Conservation (phyloP, 768 basidiomycete genomes). For the Filobasidium floriforme region DNA sequence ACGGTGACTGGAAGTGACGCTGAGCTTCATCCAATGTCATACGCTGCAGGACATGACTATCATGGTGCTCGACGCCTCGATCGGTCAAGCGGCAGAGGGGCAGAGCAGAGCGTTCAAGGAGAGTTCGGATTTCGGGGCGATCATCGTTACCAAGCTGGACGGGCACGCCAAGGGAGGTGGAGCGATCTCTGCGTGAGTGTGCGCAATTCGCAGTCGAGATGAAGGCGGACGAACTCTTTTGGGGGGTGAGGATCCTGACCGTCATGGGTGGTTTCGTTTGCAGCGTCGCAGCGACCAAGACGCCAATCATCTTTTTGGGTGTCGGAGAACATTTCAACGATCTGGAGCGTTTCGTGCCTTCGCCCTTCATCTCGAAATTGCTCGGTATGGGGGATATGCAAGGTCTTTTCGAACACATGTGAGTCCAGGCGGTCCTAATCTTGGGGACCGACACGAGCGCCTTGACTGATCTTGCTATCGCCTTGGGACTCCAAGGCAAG, state of each 20-base stretch:
- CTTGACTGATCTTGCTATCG: neutral
- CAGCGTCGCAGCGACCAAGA: constrained; percentile 96
- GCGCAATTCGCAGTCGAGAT: neutral
- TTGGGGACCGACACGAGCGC: too few species aligned
- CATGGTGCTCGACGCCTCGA: constrained; percentile 90
- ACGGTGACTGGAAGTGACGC: constrained; percentile 10
- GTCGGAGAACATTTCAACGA: constrained; percentile 97
- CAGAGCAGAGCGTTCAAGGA: constrained; percentile 97
- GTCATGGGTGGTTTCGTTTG: neutral
- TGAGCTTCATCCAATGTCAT: neutral
- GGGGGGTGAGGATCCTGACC: neutral
- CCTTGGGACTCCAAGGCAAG: constrained; percentile 52
- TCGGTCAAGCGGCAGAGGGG: constrained; percentile 95
- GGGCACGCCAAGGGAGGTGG: constrained; percentile 99
- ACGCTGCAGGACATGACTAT: constrained; percentile 70
- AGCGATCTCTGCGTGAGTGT: constrained; percentile 87
- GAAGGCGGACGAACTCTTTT: neutral
- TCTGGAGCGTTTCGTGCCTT: constrained; percentile 87
- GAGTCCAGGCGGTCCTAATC: constrained; percentile 13
- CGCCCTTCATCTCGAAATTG: constrained; percentile 94
- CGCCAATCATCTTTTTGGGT: constrained; percentile 96
- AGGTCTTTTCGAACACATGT: constrained; percentile 94
- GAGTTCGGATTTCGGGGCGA: constrained; percentile 92
- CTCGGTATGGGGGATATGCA: constrained; percentile 94
- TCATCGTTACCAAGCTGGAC: constrained; percentile 99